phyloP scores from a whole-genome alignment of 306 rosid species.

The Lupinus albus region DNA sequence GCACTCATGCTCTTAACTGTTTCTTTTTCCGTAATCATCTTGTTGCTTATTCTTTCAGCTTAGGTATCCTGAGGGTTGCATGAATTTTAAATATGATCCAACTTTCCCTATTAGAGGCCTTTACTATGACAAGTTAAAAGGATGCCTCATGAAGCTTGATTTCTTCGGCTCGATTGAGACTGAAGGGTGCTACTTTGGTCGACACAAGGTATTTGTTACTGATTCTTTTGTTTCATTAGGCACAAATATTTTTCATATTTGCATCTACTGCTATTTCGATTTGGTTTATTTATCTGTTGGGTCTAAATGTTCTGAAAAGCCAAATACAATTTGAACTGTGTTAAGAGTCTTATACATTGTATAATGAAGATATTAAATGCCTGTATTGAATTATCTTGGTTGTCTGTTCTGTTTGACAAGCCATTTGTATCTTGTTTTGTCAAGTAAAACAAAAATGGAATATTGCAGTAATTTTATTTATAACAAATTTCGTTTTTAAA shows the following conservation, averaged over 20 bases:
- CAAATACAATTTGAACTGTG: slow-evolving; percentile 8
- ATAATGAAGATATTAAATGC: slow-evolving; percentile 13
- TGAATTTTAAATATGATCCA: slow-evolving; percentile 73
- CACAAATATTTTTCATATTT: background rate
- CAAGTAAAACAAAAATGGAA: background rate
- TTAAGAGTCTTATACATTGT: slow-evolving; percentile 4
- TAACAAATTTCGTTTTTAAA: slow-evolving; percentile 16
- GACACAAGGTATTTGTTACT: slow-evolving; percentile 66
- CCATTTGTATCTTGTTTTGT: slow-evolving; percentile 24
- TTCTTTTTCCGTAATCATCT: slow-evolving; percentile 30
- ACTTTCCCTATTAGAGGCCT: slow-evolving; percentile 92
- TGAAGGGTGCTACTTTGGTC: slow-evolving; percentile 87
- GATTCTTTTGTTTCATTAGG: slow-evolving; percentile 27
- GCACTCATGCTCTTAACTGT: slow-evolving; percentile 21
- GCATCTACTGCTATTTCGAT: slow-evolving; percentile 3
- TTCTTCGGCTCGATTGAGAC: slow-evolving; percentile 92
- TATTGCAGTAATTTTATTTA: background rate
- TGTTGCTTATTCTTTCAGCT: slow-evolving; percentile 63
- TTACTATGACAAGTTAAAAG: slow-evolving; percentile 79
- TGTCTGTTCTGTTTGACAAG: slow-evolving; percentile 19
- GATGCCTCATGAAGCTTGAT: slow-evolving; percentile 89
- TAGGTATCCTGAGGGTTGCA: slow-evolving; percentile 80
- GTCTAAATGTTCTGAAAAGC: slow-evolving; percentile 14
- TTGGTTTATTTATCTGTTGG: slow-evolving; percentile 9
- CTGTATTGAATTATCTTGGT: background rate